phyloP scores from a whole-genome alignment of 345 rosid genomes.

The Lepidium aucheri region DNA sequence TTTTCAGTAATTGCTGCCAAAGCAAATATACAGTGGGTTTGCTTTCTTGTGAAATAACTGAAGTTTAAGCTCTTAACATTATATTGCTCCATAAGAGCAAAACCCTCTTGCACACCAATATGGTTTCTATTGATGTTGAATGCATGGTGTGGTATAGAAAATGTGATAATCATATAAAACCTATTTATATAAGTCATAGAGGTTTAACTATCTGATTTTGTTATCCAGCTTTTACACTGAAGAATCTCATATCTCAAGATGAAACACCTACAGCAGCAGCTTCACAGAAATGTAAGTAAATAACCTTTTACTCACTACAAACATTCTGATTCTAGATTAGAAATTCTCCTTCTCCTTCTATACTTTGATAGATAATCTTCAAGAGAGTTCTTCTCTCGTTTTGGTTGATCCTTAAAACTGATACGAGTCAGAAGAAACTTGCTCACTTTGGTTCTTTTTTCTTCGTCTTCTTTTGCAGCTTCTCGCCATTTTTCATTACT shows the following conservation, averaged over 20 bases:
- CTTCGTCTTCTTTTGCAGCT: slow-evolving; percentile 35
- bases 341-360: background rate
- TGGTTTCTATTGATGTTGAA: background rate
- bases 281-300: slow-evolving; percentile 59
- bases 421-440: background rate
- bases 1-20: background rate
- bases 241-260: slow-evolving; percentile 78
- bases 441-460: background rate
- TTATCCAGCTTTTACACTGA: slow-evolving; percentile 66
- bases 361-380: background rate
- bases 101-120: background rate
- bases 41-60: background rate
- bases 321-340: background rate
- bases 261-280: slow-evolving; percentile 55
- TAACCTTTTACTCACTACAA: background rate
- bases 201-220: slow-evolving; percentile 11
- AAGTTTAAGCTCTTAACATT: background rate
- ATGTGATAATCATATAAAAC: background rate
- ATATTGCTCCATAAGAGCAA: background rate
- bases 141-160: background rate
- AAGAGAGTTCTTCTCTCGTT: background rate
- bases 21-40: background rate
- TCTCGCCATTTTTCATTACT: slow-evolving; percentile 70
- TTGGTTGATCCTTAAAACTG: background rate
- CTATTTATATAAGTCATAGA: background rate